phyloP scores from a whole-genome alignment of 331 rosid genomes.

The Malus hybrid region DNA sequence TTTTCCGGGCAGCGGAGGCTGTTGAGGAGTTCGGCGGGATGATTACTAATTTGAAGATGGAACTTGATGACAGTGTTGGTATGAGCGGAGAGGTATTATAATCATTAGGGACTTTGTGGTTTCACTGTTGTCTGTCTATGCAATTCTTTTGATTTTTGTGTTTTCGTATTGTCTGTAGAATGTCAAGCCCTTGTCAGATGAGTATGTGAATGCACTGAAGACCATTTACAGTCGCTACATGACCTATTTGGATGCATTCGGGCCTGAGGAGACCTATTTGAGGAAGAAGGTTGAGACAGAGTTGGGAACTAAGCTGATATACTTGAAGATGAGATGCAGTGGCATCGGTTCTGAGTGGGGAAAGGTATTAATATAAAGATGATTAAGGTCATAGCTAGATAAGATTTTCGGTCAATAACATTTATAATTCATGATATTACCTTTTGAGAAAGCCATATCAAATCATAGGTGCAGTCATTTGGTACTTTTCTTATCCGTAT shows the following conservation, averaged over 20 bases:
- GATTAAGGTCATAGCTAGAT: not conserved
- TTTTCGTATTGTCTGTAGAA: constrained; percentile 36
- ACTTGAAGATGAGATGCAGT: constrained; percentile 88
- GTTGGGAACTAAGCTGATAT: constrained; percentile 81
- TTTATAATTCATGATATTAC: too few relatives aligned
- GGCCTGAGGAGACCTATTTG: constrained; percentile 70
- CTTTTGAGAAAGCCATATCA: not conserved
- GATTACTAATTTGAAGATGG: constrained; percentile 56
- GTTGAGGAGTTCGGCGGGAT: constrained; percentile 69
- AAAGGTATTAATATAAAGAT: constrained; percentile 45
- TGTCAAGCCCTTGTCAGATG: constrained; percentile 56
- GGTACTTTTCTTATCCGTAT: not conserved
- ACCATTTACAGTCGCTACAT: constrained; percentile 56
- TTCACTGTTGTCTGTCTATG: not conserved
- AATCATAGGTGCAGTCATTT: not conserved
- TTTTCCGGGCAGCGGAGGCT: constrained; percentile 66
- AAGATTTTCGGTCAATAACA: not conserved
- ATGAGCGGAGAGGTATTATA: constrained; percentile 76
- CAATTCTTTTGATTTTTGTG: constrained; percentile 2
- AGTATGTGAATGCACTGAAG: constrained; percentile 48
- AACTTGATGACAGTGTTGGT: constrained; percentile 78
- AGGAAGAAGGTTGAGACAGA: constrained; percentile 90
- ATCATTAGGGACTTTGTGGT: not conserved
- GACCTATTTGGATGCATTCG: constrained; percentile 81
- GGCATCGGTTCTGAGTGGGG: constrained; percentile 87